Percentiles rank a stretch among this genome's conserved stretches.
Conservation (phyloP, 495 filamentous ascomycete species). For the Penicillium turbatum region DNA sequence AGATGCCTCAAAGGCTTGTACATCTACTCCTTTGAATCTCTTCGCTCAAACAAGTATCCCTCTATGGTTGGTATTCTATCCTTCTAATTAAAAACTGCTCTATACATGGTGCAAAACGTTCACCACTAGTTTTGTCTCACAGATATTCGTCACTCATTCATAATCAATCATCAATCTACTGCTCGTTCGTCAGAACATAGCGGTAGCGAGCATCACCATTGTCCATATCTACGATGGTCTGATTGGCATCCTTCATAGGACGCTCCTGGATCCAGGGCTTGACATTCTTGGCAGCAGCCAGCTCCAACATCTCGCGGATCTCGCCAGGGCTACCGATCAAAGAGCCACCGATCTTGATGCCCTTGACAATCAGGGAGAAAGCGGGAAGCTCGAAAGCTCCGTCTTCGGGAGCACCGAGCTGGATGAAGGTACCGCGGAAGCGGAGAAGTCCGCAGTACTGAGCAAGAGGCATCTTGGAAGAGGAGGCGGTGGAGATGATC, state of each 20-base stretch:
- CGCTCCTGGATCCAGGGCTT: conserved; percentile 68
- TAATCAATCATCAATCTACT: background rate
- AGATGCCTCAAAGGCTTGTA: too few relatives aligned
- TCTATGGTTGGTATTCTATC: too few relatives aligned
- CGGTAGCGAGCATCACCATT: conserved; percentile 67
- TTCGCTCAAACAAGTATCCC: too few relatives aligned
- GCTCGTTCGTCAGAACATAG: conserved; percentile 66
- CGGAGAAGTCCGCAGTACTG: conserved; percentile 65
- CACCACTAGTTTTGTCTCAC: background rate
- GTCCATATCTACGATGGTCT: conserved; percentile 64
- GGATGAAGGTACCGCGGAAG: conserved; percentile 67
- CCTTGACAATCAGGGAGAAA: conserved; percentile 53
- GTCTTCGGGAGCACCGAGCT: conserved; percentile 71
- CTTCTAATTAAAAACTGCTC: too few relatives aligned
- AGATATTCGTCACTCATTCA: background rate
- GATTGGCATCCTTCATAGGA: conserved; percentile 71
- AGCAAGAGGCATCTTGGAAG: conserved; percentile 69
- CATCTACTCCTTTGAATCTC: too few relatives aligned
- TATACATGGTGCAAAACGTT: background rate
- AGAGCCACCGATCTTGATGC: conserved; percentile 66
- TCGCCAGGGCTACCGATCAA: conserved; percentile 66
- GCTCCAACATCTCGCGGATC: conserved; percentile 75
- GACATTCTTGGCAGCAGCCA: conserved; percentile 67
- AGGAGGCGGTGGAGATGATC: conserved; percentile 74
- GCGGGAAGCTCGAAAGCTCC: conserved; percentile 58